Conservation (phyloP, 768 basidiomycete genomes). For the Suillus lakei region DNA sequence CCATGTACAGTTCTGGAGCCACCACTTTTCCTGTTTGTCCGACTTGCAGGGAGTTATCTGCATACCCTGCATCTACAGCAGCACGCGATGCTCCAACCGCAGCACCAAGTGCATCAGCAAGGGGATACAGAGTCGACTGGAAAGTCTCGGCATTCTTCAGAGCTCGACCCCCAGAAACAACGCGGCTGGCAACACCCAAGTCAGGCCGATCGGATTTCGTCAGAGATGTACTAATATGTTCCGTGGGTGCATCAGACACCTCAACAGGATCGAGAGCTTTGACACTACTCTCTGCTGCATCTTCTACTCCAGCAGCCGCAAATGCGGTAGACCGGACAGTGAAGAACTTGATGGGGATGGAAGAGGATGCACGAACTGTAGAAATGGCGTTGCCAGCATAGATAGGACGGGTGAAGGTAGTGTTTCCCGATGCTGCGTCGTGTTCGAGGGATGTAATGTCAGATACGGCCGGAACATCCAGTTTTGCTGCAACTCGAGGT, state of each 20-base stretch:
- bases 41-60: slow-evolving; percentile 98
- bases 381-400: slow-evolving; percentile 98
- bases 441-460: slow-evolving; percentile 70
- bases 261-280: slow-evolving; percentile 68
- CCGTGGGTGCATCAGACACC: slow-evolving; percentile 52
- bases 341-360: slow-evolving; percentile 88
- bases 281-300: slow-evolving; percentile 61
- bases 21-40: slow-evolving; percentile 99
- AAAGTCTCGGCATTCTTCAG: slow-evolving; percentile 97
- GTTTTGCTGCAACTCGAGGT: slow-evolving; percentile 87
- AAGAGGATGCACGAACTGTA: slow-evolving; percentile 81
- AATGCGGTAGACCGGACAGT: slow-evolving; percentile 95
- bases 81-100: slow-evolving; percentile 98
- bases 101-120: slow-evolving; percentile 92
- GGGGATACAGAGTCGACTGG: slow-evolving; percentile 79
- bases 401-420: slow-evolving; percentile 91
- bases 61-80: slow-evolving; percentile 97
- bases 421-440: slow-evolving; percentile 68
- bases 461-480: slow-evolving; percentile 91
- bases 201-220: slow-evolving; percentile 94
- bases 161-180: slow-evolving; percentile 95
- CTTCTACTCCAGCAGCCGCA: slow-evolving; percentile 57
- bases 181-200: slow-evolving; percentile 81
- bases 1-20: slow-evolving; percentile 95
- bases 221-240: slow-evolving; percentile 75